Evolutionary conservation across 768 basidiomycete species (phyloP).

Genomic region (Suillus hirtellus): DNA sequence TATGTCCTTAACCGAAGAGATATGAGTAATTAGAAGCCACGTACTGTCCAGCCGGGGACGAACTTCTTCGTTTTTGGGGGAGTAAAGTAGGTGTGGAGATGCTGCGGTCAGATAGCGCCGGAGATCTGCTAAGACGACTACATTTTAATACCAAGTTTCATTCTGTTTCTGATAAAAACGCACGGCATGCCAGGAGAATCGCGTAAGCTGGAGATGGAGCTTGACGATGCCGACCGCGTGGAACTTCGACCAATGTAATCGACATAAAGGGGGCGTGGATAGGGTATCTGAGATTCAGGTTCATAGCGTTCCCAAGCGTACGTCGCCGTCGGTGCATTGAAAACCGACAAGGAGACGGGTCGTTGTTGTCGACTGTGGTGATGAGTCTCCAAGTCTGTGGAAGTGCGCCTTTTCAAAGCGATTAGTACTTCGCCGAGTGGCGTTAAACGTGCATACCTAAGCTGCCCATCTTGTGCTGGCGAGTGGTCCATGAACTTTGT

Average conservation of each 20-base stretch:
- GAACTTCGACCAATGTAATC: conserved; percentile 32
- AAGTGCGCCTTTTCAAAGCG: conserved; percentile 22
- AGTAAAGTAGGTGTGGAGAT: conserved; percentile 30
- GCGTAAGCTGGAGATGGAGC: conserved; percentile 29
- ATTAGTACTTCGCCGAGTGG: conserved; percentile 20
- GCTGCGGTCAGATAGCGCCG: conserved; percentile 28
- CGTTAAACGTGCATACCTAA: conserved; percentile 22
- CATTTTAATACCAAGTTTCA: conserved; percentile 18
- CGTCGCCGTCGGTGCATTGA: conserved; percentile 45
- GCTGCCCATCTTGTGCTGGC: conserved; percentile 21
- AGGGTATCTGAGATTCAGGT: conserved; percentile 44
- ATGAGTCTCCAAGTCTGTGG: conserved; percentile 23
- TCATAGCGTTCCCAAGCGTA: conserved; percentile 50
- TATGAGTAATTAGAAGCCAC: conserved; percentile 10
- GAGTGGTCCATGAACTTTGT: conserved; percentile 27
- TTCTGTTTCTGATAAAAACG: conserved; percentile 21
- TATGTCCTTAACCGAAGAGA: background rate
- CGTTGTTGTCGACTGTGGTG: conserved; percentile 31
- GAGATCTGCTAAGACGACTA: conserved; percentile 25
- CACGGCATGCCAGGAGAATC: conserved; percentile 33
- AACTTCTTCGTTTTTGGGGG: conserved; percentile 35
- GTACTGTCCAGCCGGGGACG: conserved; percentile 32
- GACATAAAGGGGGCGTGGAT: conserved; percentile 42
- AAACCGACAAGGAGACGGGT: conserved; percentile 39
- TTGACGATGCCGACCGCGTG: conserved; percentile 34